phyloP scores from a whole-genome alignment of 148 eudicot species.

The Oxyria digyna region DNA sequence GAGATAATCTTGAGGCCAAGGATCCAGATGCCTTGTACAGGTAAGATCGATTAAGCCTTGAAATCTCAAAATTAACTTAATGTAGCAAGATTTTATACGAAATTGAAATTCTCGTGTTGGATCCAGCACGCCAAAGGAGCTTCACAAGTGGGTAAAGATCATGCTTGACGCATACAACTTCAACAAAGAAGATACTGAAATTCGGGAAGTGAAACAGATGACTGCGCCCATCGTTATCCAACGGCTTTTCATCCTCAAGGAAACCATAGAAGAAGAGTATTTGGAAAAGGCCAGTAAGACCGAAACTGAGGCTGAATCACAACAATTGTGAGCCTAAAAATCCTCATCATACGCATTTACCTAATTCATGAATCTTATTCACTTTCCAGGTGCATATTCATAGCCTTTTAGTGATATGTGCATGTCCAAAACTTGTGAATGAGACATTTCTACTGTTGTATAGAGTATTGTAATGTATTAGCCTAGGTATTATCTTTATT shows the following conservation, averaged over 20 bases:
- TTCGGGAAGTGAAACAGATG: constrained; percentile 82
- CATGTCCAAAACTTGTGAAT: background rate
- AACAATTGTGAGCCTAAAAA: constrained; percentile 9
- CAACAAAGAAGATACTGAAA: constrained; percentile 71
- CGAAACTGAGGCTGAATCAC: constrained; percentile 23
- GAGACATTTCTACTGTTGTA: background rate
- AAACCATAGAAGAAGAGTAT: constrained; percentile 84
- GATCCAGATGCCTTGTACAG: constrained; percentile 69
- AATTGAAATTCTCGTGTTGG: background rate
- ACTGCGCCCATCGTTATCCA: constrained; percentile 71
- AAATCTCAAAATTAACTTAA: background rate
- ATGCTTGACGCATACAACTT: constrained; percentile 85
- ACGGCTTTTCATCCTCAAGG: constrained; percentile 80
- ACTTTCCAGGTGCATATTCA: background rate
- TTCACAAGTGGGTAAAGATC: constrained; percentile 89
- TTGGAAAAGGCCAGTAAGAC: constrained; percentile 34
- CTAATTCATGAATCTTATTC: background rate
- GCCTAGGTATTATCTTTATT: background rate
- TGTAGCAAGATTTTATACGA: too few relatives aligned
- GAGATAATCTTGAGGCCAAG: constrained; percentile 50
- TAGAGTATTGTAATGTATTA: background rate
- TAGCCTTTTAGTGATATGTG: background rate
- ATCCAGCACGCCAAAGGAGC: constrained; percentile 78
- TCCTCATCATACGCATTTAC: background rate
- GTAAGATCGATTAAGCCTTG: constrained; percentile 31